Evolutionary conservation across 2,329 filamentous ascomycete species (phyloP), one percentile per base, ranked within the genome.

Genomic region (Xylariaceae sp.): DNA sequence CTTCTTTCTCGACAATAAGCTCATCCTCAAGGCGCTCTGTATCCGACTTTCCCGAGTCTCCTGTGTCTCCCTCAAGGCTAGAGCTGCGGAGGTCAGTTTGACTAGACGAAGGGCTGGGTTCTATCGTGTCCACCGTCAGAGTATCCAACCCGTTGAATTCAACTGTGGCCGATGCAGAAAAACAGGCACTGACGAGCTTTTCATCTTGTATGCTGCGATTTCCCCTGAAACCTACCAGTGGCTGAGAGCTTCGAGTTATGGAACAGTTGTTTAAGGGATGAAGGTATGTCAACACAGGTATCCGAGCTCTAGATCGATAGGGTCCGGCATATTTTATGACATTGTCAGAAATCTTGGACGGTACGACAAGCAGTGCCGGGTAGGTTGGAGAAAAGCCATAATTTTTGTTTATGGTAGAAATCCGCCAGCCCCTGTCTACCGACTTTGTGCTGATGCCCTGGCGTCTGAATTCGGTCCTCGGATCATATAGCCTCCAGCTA

Each of bases 201-300:
- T 99, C 94, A 67, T 99, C 94, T 70, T 99, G 94, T 34, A 95
- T 89, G 66, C 91, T 97, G 43, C 92, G 85, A 66, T 95, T 94
- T 59, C 88, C 84, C 47, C 88, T 84, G 29, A 97, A 82, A 11
- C 94, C 94, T 1, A 92, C 88, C 54, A 92, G 77, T 0, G 94
- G 94, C 69, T 99, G 94, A 3, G 92, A 95, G 67, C 91, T 95
- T 68, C 94, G 82, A 1, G 92, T 96, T 60, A 99, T 96, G 29
- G 91, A 94, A 71, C 94, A 97, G 69, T 95, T 96, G 70, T 97
- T 99, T 65, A 96, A 79, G 0, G 90, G 89, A 70, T 99, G 94
- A n/a, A 96, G 83, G 71, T 99, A 99, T 27, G 91, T 91, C 40
- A 99, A 75, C 3, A 86, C 88, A 1, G 94, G 94, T 70, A 99